Base-by-base conservation (phyloP, 169 alveolate genomes). In the Plasmodium knowlesi region DNA sequence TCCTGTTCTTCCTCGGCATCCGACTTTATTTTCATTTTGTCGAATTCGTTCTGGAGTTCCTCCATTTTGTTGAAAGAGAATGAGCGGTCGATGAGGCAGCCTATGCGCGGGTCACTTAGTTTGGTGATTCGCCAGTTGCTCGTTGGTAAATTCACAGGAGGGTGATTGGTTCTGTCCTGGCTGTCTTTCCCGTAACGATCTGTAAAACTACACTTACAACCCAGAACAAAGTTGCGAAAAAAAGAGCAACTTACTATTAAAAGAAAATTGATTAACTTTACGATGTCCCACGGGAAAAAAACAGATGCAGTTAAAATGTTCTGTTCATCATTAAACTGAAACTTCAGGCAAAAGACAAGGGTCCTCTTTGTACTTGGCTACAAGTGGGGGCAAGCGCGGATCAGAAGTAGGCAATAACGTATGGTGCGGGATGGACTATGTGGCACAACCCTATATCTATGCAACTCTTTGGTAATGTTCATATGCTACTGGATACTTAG, bases 1-100 rank as follows among this genome's bases (percentile, higher is more conserved):
- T 54, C 93, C 28, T 22, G 85, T 85, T 74, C 85, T 85, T 85
- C 85, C 34, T 84, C 72, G 10, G 46, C 46, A 4, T 83, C 74
- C 32, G 50, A 43, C 34, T 81, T 19, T 46, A 81, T 43, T 67
- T 78, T 78, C 61, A 78, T 39, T 25, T 37, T 78, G 3, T 74
- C 30, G 46, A 37, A 37, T 37, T 37, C 61, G 16, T 34, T 78
- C n/a, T 39, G 37, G 2, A 78, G 32, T 39, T 78, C 70, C 16
- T 78, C 34, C 30, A 32, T 78, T 78, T 78, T 78, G 76, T 16
- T 19, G 9, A 28, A 25, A 8, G 14, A 0, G 30, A 25, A 32
- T 1, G 39, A 3, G 1, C 3, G 3, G 39, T 32, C 39, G 3
- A 3, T 32, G 1, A 3, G 39, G 39, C 3, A 3, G 39, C 3